Base-by-base conservation (phyloP, 2,329 filamentous ascomycete genomes). In the Onygena corvina region DNA sequence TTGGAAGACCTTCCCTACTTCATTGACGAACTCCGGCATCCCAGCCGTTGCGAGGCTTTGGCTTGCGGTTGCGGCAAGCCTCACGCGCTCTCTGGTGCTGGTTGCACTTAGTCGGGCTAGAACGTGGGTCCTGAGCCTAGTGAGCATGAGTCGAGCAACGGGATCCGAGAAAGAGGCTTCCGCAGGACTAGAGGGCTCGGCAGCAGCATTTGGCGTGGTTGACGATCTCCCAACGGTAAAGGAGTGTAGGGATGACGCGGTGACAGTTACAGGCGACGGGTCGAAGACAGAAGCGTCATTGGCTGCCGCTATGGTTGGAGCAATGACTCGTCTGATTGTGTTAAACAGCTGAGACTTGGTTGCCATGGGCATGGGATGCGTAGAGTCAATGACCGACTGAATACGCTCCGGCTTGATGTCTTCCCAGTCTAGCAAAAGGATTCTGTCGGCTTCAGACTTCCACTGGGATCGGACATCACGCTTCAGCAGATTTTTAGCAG, bases 401-500 rank as follows among this genome's bases (percentile, higher is more conserved):
- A 73, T 63, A 2, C 69, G 63, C 20, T 66, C 64, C 1, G 61
- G 58, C 27, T 62, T 63, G 46, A 68, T 66, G 35, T 70, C 66
- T 20, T 60, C 63, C 49, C 70, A 69, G 38, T 70, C 61, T 27
- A 73, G 57, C n/a, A 68, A 72, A 69, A 78, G 72, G 50, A 83
- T 74, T 7, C 78, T 72, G 38, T 71, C 71, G 0, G 77, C 76
- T 59, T 82, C 76, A 2, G 70, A 67, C 58, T 80, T 80, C 79
- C 79, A 83, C 50, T 79, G 75, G 11, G 74, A 75, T 47, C 80
- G 75, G 4, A 78, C 74, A 59, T 82, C 79, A 5, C 79, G 76
- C 57, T 80, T 79, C 27, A 83, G 72, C 3, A 81, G 66, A 51
- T 81, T 82, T 65, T 83, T 83, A 6, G 79, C 78, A 0, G 77